Evolutionary conservation across 148 eudicot species (phyloP), one percentile per base, ranked within the genome.

Genomic region (Cornus controversa): DNA sequence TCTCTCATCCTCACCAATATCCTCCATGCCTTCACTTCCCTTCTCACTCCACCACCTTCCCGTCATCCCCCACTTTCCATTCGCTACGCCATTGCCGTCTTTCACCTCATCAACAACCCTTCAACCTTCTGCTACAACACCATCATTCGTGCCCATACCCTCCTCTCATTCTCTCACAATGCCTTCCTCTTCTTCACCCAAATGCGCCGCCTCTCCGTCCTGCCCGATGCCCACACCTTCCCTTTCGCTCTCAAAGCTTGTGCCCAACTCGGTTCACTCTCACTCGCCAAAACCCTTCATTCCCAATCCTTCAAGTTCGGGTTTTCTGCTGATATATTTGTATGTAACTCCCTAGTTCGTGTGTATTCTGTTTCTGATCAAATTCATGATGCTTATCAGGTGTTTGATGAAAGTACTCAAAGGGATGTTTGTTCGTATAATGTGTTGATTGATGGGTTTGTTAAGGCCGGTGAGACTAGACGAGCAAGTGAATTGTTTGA

Each of bases 171-270:
- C 68, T 94, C 97, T 18, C 34, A 72, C 27, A 77, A 79, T 23
- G 90, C 92, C 75, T 78, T 94, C 42, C 13, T 15, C 29, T 78
- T 85, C 70, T 94, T 85, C 71, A 23, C 62, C 67, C 81, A 68
- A 57, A 94, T 92, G 98, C 92, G 86, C 36, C 87, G 85, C 25
- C 66, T 71, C 29, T 84, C 87, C 13, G 24, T 92, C 72, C 66
- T 80, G 7, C 94, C 92, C 2, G 98, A 92, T 63, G 75, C 84
- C 63, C 89, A 92, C 82, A 94, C 98, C n/a, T 94, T 75, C 82
- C 97, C 98, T 64, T 94, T 94, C 73, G 92, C 75, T 25, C 82
- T 94, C 47, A 90, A 89, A 72, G 98, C 98, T 45, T 79, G 92
- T 65, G 86, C 86, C 13, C 79, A 73, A 50, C 75, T 86, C 31